Evolutionary conservation across 2,329 filamentous ascomycete genomes (phyloP), one percentile per base, ranked within the genome.

Genomic region (Cercospora nicotianae): DNA sequence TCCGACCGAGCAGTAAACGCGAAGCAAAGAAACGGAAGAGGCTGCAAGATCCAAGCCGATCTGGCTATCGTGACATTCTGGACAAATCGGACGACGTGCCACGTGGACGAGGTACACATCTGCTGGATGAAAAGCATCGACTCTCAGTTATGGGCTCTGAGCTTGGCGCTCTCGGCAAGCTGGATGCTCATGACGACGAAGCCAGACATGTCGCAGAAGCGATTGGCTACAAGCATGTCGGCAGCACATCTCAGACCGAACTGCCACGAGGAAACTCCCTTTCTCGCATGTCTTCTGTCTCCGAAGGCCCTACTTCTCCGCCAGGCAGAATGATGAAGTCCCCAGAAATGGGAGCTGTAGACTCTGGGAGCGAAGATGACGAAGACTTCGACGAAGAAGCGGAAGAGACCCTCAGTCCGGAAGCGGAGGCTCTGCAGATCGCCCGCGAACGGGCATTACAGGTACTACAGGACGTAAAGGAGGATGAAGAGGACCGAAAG

Each of bases 21-120:
- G 87, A 92, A 76, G 95, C 95, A 81, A 96, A 96, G 82, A 96
- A 95, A 80, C 86, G 87, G 67, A 97, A 97, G 82, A 89, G 94
- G 31, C 86, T 89, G 61, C 89, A 91, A 64, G 92, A 97, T 74
- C 89, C 92, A 5, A 85, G 83, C 16, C 87, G 93, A 36, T 89
- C 91, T 72, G 91, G 89, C 55, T 97, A 97, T 77, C 84, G 89
- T 62, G 87, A 90, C 63, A 93, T 97, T 79, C 82, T 97, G 9
- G 87, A 91, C 62, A 86, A 91, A 73, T 88, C 86, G 60, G 78
- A 79, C 48, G 77, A 79, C 57, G 74, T 73, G 3, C 70, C 73
- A 0, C 67, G 72, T 48, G 77, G 77, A 9, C 85, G 83, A 60
- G 84, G 84, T 12, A 83, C 85, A 20, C 83, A 84, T 63, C 79